phyloP scores from a whole-genome alignment of 805 yeast genomes.

The Grigorovia jiainica region DNA sequence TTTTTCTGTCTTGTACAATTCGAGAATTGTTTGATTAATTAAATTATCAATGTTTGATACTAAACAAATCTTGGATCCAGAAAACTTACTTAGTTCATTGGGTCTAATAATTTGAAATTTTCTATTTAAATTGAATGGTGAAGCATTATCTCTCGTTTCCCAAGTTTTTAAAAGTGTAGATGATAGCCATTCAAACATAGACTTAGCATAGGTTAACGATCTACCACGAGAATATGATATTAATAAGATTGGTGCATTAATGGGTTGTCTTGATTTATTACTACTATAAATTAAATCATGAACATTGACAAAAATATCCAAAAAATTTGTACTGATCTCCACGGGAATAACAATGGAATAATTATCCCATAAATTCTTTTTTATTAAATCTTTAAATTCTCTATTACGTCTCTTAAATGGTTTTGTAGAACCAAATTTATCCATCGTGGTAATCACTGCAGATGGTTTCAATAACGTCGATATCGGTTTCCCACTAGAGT shows the following conservation, averaged over 20 bases:
- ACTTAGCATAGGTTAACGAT: conserved; percentile 68
- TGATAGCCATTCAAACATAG: conserved; percentile 95
- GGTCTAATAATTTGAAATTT: conserved; percentile 49
- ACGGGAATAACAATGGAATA: conserved; percentile 81
- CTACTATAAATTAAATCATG: conserved; percentile 47
- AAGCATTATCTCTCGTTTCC: conserved; percentile 55
- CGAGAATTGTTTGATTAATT: conserved; percentile 42
- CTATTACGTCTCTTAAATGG: conserved; percentile 58
- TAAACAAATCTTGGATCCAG: conserved; percentile 73
- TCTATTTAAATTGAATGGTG: conserved; percentile 66
- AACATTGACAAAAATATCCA: conserved; percentile 68
- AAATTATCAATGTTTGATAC: conserved; percentile 62
- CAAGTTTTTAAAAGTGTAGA: conserved; percentile 75
- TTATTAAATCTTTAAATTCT: conserved; percentile 56
- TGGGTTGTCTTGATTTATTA: conserved; percentile 28
- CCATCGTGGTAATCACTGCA: conserved; percentile 60
- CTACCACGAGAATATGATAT: conserved; percentile 75
- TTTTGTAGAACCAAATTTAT: conserved; percentile 48
- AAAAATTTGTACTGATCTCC: conserved; percentile 65
- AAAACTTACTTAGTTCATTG: conserved; percentile 42
- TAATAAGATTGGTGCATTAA: conserved; percentile 59
- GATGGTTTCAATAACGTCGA: conserved; percentile 67
- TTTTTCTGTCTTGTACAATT: conserved; percentile 52
- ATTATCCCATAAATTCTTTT: conserved; percentile 28
- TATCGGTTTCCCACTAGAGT: conserved; percentile 51